A percentile compares a stretch with the other conserved stretches of the same genome.
Evolutionary conservation across 768 basidiomycete species (phyloP).

Genomic region (Kondoa malvinella): DNA sequence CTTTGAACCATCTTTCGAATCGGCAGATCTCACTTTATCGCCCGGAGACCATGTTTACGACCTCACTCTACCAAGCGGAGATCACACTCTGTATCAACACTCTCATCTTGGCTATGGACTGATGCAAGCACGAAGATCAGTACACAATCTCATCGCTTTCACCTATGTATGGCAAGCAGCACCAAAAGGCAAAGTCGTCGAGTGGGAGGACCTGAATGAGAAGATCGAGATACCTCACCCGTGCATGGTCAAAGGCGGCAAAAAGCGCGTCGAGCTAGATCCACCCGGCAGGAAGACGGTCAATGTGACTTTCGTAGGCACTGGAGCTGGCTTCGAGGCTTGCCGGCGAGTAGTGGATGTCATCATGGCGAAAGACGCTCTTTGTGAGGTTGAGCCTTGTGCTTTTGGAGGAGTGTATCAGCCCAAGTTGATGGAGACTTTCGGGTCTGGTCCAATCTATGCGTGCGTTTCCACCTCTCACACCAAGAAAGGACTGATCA

Average conservation of each 20-base stretch:
- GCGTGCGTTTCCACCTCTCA: conserved; percentile 19
- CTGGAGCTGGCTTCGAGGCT: conserved; percentile 63
- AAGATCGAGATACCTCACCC: conserved; percentile 49
- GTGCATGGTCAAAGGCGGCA: conserved; percentile 56
- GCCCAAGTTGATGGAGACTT: conserved; percentile 73
- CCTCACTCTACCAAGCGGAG: conserved; percentile 53
- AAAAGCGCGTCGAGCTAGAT: conserved; percentile 47
- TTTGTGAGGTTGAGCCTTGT: conserved; percentile 83
- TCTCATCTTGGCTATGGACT: conserved; percentile 94
- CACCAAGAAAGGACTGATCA: neutral
- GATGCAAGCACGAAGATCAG: conserved; percentile 65
- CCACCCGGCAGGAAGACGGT: conserved; percentile 35
- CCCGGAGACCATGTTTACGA: conserved; percentile 87
- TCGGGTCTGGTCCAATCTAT: conserved; percentile 49
- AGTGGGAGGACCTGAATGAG: conserved; percentile 32
- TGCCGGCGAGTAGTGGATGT: conserved; percentile 70
- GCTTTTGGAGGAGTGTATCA: conserved; percentile 97
- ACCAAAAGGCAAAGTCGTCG: conserved; percentile 22
- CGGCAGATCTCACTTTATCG: conserved; percentile 37
- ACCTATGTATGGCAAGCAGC: conserved; percentile 39
- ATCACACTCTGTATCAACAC: conserved; percentile 77
- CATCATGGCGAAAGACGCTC: conserved; percentile 86
- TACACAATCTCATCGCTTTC: conserved; percentile 82
- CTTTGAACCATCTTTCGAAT: conserved; percentile 61
- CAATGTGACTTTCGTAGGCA: conserved; percentile 73